Evolutionary conservation across 2,329 filamentous ascomycete genomes (phyloP), one percentile per base, ranked within the genome.

Genomic region (Phialophora chinensis): DNA sequence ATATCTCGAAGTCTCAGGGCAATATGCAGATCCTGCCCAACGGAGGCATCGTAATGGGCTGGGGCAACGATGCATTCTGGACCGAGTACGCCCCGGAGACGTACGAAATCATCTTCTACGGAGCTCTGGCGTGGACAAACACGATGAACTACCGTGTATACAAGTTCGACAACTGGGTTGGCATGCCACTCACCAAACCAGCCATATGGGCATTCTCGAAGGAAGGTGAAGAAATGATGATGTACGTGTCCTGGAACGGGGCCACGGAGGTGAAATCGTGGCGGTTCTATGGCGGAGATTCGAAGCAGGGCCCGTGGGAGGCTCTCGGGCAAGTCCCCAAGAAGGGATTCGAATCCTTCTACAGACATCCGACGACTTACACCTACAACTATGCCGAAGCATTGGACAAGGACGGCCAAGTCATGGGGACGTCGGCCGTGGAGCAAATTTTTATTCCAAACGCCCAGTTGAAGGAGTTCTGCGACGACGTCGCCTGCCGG

Each of bases 241-340:
- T 77, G 62, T 73, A 77, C 42, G 75, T 77, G 17, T 77, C 75
- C 61, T 84, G 82, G 82, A 84, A 84, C 67, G 82, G 82, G 12
- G 82, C 81, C 0, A 84, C 82, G 1, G 82, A 83, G 57, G 76
- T 83, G n/a, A 67, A 67, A 23, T 75, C 72, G 4, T 84, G 77
- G 77, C 73, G 72, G 4, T 74, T 79, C 65, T 77, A 74, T 65
- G 74, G 62, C 23, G 42, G 50, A 5, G 59, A 65, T n/a, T 57
- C 60, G 20, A 70, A 68, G 42, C 74, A 76, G 0, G 75, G 62
- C 2, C 75, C 76, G 5, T 80, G 73, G 63, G 72, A 57, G 3
- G 62, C 75, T 42, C 66, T 80, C 14, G 69, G 71, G 12, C 62
- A 75, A 49, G 70, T 75, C 1, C 52, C 63, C 38, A 81, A 78